Conservation (phyloP, 345 rosid genomes). For the Melastoma malabathricum region DNA sequence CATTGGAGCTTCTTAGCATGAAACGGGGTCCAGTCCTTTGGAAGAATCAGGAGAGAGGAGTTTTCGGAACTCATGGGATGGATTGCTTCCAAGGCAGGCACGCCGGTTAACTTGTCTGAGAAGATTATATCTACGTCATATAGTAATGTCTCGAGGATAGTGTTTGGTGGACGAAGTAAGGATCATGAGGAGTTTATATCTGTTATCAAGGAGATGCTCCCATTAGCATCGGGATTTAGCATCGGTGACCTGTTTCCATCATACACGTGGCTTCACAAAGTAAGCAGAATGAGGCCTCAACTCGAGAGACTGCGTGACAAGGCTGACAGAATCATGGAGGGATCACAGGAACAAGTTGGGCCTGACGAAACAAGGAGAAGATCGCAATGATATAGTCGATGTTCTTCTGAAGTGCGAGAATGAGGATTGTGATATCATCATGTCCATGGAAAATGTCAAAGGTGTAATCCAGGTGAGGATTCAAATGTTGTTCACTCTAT, state of each 20-base stretch:
- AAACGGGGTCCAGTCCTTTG: not conserved
- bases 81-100: not conserved
- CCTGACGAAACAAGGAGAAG: not conserved
- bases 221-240: not conserved
- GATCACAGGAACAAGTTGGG: not conserved
- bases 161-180: not conserved
- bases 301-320: constrained; percentile 3
- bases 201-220: no score
- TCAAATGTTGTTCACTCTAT: no score
- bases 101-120: not conserved
- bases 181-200: constrained; percentile 4
- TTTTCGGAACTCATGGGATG: no score
- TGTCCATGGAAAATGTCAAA: constrained; percentile 2
- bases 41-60: constrained; percentile 5
- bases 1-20: not conserved
- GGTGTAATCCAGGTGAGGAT: not conserved
- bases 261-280: not conserved
- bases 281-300: not conserved
- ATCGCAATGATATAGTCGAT: constrained; percentile 1
- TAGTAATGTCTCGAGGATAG: not conserved
- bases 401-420: not conserved
- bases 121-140: not conserved
- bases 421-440: not conserved
- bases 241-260: constrained; percentile 2
- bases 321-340: not conserved